phyloP scores from a whole-genome alignment of 306 rosid species.

The Erythrophleum fordii region DNA sequence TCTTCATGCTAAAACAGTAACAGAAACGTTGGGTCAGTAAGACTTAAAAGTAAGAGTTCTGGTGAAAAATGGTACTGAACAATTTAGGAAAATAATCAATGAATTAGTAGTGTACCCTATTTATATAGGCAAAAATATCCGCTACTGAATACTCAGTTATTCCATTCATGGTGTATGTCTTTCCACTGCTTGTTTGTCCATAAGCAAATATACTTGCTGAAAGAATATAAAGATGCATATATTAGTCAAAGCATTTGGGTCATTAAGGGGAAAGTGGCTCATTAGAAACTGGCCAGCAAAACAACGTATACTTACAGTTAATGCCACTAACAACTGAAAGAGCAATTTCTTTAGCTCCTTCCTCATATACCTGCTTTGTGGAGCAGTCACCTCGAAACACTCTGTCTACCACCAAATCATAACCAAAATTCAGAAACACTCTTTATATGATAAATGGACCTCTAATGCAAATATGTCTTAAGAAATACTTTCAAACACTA shows the following conservation, averaged over 20 bases:
- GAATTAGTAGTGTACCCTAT: constrained; percentile 50
- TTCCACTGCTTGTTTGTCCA: constrained; percentile 97
- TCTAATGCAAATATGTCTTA: neutral
- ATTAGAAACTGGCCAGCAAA: constrained; percentile 33
- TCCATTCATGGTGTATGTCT: constrained; percentile 92
- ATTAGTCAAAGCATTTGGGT: constrained; percentile 20
- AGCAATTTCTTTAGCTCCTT: constrained; percentile 80
- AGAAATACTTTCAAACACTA: constrained; percentile 9
- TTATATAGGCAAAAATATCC: constrained; percentile 81
- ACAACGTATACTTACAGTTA: constrained; percentile 68
- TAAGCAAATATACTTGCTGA: constrained; percentile 92
- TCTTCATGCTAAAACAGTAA: constrained; percentile 74
- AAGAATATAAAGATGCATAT: constrained; percentile 39
- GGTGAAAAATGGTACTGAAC: constrained; percentile 1
- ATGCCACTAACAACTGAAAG: constrained; percentile 85
- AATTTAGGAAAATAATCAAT: constrained; percentile 12
- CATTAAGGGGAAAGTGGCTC: constrained; percentile 7
- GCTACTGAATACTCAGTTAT: constrained; percentile 82
- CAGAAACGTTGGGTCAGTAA: constrained; percentile 20
- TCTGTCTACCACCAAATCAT: constrained; percentile 63
- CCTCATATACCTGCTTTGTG: constrained; percentile 82
- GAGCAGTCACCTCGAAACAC: constrained; percentile 84
- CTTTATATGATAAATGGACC: neutral
- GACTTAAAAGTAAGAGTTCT: constrained; percentile 10
- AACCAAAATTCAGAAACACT: constrained; percentile 32